Evolutionary conservation across 1,284 basidiomycete genomes (phyloP).

Genomic region (Papiliotrema laurentii): DNA sequence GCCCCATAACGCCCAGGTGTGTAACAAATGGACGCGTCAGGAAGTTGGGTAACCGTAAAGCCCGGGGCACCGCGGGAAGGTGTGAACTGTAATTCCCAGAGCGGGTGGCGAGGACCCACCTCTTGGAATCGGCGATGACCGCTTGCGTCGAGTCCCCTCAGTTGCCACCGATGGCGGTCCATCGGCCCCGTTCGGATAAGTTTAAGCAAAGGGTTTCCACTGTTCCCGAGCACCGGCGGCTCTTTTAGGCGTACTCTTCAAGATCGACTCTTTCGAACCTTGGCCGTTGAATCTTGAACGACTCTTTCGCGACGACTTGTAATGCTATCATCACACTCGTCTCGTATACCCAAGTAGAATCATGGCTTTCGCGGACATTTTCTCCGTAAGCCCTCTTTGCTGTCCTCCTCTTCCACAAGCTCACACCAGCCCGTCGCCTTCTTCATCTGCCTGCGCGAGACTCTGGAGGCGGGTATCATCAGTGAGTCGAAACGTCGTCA

Average conservation of each 20-base stretch:
- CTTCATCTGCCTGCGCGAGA: slow-evolving; percentile 86
- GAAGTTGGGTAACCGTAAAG: too few species aligned
- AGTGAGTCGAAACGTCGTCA: slow-evolving; percentile 44
- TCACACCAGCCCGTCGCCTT: slow-evolving; percentile 50
- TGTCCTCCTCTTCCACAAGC: not conserved
- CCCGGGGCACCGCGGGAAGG: too few species aligned
- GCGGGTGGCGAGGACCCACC: too few species aligned
- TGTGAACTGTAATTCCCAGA: too few species aligned
- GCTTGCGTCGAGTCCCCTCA: too few species aligned
- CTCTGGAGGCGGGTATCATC: slow-evolving; percentile 82
- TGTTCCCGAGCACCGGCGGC: too few species aligned
- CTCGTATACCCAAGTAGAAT: not conserved
- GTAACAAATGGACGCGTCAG: too few species aligned
- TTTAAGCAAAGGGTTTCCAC: too few species aligned
- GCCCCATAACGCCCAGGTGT: too few species aligned
- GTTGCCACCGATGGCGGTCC: too few species aligned
- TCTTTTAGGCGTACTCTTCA: not conserved
- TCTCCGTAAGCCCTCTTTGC: slow-evolving; percentile 1
- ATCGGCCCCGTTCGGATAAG: too few species aligned
- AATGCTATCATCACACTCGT: not conserved
- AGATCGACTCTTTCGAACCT: not conserved
- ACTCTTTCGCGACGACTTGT: not conserved
- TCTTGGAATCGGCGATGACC: too few species aligned
- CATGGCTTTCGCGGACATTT: slow-evolving; percentile 4
- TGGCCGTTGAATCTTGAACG: not conserved